phyloP scores from a whole-genome alignment of 805 yeast species.

The Yarrowia porcina region DNA sequence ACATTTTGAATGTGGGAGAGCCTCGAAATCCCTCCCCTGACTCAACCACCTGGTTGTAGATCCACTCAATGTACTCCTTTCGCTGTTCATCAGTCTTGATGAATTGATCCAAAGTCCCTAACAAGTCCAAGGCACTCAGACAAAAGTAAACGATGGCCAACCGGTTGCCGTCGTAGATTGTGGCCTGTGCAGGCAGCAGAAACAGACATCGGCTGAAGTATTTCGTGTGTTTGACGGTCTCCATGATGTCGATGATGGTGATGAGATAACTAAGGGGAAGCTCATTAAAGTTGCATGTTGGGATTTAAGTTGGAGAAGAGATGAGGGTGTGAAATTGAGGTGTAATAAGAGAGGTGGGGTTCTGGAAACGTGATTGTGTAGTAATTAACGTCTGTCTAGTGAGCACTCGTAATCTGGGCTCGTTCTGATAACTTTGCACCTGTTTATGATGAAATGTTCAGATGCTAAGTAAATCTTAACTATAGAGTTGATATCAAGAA shows the following conservation, averaged over 20 bases:
- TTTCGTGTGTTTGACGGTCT: constrained; percentile 28
- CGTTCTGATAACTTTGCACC: too few species aligned
- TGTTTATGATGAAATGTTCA: too few species aligned
- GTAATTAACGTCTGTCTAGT: too few species aligned
- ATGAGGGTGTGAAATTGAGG: background rate
- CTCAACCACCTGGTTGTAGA: constrained; percentile 49
- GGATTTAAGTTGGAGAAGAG: background rate
- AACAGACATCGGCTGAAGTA: constrained; percentile 53
- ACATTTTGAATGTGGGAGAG: constrained; percentile 45
- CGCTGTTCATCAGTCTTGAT: constrained; percentile 36
- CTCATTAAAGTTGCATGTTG: background rate
- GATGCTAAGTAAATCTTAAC: too few species aligned
- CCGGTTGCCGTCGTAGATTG: constrained; percentile 65
- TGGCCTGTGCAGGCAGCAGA: constrained; percentile 53
- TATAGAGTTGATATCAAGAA: too few species aligned
- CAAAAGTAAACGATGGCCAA: constrained; percentile 70
- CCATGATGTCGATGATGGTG: background rate
- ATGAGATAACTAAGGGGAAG: background rate
- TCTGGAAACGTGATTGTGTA: too few species aligned
- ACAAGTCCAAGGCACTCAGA: constrained; percentile 55
- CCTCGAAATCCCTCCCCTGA: constrained; percentile 55
- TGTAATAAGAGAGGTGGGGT: background rate
- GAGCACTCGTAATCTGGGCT: too few species aligned
- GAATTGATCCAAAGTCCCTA: constrained; percentile 40
- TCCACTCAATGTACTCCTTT: constrained; percentile 41